Evolutionary conservation across 371 early-diverging fungal genomes (phyloP).

Genomic region (Syncephalastrum monosporum): DNA sequence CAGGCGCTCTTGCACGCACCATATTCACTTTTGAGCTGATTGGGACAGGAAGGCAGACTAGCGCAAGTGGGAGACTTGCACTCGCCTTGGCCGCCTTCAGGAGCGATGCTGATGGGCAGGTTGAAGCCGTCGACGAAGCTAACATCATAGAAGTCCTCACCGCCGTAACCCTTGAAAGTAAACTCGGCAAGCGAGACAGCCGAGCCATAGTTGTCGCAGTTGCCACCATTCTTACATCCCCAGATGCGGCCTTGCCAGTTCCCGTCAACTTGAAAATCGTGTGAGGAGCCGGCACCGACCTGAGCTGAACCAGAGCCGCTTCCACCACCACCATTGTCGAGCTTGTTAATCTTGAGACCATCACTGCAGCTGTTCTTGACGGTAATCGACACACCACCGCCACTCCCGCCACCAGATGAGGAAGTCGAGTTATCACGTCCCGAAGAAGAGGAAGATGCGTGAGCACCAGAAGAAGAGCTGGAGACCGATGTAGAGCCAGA

Average conservation of each 20-base stretch:
- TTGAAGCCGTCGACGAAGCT: conserved; percentile 22
- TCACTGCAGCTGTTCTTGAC: conserved; percentile 36
- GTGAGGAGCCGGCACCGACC: conserved; percentile 7
- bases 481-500: conserved; percentile 4
- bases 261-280: conserved; percentile 4
- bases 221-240: conserved; percentile 27
- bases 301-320: not conserved
- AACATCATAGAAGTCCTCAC: conserved; percentile 38
- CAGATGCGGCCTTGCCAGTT: conserved; percentile 39
- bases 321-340: conserved; percentile 25
- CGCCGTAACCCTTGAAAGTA: conserved; percentile 18
- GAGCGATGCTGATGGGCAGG: conserved; percentile 13
- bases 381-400: conserved; percentile 27
- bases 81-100: conserved; percentile 10
- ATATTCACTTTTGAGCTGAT: conserved; percentile 10
- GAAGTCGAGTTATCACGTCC: not conserved
- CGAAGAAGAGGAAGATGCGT: not conserved
- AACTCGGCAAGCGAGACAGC: conserved; percentile 37
- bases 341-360: conserved; percentile 27
- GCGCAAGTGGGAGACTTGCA: conserved; percentile 16
- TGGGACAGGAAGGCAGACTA: conserved; percentile 16
- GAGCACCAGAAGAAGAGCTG: conserved; percentile 2
- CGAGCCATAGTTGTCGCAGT: conserved; percentile 22
- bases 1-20: conserved; percentile 23
- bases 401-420: not conserved